These are phyloP conservation scores for Yueomyces sinensis DNA, from an alignment of 805 yeast genomes.

Conservation along the genomic window DNA sequence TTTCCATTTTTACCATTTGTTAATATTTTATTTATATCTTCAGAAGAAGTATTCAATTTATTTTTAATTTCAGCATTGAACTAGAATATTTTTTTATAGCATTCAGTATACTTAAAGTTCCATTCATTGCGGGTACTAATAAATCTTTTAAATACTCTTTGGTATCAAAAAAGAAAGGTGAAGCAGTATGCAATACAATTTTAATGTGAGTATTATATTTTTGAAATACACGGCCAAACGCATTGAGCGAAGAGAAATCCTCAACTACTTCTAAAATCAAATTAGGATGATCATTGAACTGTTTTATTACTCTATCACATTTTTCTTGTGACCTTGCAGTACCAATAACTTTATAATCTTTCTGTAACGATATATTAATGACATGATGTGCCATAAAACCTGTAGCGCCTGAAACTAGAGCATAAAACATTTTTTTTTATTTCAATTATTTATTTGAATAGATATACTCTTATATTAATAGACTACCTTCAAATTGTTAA, in stretches of 20 bases:
- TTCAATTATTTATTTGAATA: too few species aligned
- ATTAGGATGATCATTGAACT: conserved; percentile 18
- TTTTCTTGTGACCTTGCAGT: conserved; percentile 35
- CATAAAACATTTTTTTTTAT: too few species aligned
- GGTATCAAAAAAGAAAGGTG: conserved; percentile 38
- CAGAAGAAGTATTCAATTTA: conserved; percentile 24
- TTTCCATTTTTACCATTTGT: too few species aligned
- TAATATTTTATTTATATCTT: conserved; percentile 26
- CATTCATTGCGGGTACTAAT: conserved; percentile 42
- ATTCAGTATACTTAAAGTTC: conserved; percentile 38
- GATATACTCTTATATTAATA: too few species aligned
- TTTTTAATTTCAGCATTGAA: conserved; percentile 27
- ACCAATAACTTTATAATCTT: conserved; percentile 34
- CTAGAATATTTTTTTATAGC: conserved; percentile 33
- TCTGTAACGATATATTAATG: conserved; percentile 27
- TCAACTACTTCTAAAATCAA: conserved; percentile 24
- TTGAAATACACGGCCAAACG: conserved; percentile 33
- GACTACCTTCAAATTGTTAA: too few species aligned
- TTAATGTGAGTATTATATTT: conserved; percentile 34
- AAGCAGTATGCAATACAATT: conserved; percentile 48
- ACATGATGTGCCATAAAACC: conserved; percentile 44
- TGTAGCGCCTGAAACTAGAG: conserved; percentile 39
- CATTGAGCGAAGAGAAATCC: conserved; percentile 25
- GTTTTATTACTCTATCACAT: conserved; percentile 26
- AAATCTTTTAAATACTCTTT: conserved; percentile 35